phyloP scores from a whole-genome alignment of 257 asterid genomes.

The Primulina huaijiensis region DNA sequence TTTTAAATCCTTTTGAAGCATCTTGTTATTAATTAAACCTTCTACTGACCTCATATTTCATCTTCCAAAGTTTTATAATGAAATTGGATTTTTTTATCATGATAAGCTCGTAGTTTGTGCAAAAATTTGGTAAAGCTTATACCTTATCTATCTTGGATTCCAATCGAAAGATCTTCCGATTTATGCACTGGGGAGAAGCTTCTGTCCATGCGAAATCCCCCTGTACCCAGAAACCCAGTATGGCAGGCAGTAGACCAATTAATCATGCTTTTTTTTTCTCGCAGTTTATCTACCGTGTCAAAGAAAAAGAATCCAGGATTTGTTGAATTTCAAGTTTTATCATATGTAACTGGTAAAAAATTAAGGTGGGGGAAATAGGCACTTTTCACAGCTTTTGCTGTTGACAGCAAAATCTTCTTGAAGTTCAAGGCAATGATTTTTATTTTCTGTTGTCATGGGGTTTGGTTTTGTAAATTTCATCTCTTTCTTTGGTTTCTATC shows the following conservation, averaged over 20 bases:
- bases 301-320: neutral
- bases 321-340: neutral
- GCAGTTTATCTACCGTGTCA: neutral
- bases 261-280: too few relatives aligned
- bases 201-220: neutral
- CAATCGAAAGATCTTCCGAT: neutral
- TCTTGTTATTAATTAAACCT: neutral
- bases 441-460: neutral
- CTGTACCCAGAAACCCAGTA: neutral
- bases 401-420: neutral
- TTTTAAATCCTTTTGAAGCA: neutral
- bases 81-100: neutral
- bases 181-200: neutral
- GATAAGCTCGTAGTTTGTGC: neutral
- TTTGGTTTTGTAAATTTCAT: neutral
- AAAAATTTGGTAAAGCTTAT: neutral
- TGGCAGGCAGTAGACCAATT: neutral
- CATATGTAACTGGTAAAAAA: too few relatives aligned
- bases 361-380: neutral
- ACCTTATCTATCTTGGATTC: neutral
- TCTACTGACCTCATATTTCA: conserved; percentile 10
- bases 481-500: neutral
- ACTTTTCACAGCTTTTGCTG: neutral
- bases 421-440: neutral
- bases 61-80: conserved; percentile 8